Evolutionary conservation across 129 eudicot genomes (phyloP).

Genomic region (Flaveria linearis): DNA sequence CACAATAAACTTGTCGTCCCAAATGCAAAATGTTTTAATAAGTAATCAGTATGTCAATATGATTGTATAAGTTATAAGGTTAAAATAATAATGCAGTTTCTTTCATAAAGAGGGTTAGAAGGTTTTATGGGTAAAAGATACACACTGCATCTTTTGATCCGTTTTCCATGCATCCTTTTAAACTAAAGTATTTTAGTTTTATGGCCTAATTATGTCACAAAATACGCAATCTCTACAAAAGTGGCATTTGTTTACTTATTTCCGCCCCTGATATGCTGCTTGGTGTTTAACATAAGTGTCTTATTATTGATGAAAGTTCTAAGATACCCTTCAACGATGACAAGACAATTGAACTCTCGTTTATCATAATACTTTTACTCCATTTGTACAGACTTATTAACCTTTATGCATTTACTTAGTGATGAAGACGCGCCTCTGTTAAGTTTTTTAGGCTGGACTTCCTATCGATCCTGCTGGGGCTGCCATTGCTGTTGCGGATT

Average conservation of each 20-base stretch:
- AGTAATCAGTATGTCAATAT: not conserved
- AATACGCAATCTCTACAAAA: not conserved
- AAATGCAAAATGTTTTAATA: not conserved
- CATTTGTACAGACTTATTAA: not conserved
- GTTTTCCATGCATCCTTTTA: not conserved
- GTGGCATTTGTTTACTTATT: not conserved
- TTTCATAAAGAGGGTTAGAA: not conserved
- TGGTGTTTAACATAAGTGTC: not conserved
- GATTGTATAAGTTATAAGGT: not conserved
- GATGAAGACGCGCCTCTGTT: slow-evolving; percentile 21
- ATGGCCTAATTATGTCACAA: not conserved
- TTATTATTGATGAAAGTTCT: not conserved
- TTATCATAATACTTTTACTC: not conserved
- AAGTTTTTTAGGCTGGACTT: slow-evolving; percentile 20
- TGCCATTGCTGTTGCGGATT: slow-evolving; percentile 23
- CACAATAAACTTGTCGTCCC: not conserved
- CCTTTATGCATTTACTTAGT: slow-evolving; percentile 13
- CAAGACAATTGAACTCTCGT: not conserved
- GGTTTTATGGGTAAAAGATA: not conserved
- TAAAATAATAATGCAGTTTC: not conserved
- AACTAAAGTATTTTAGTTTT: not conserved
- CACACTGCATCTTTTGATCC: not conserved
- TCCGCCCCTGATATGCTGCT: not conserved
- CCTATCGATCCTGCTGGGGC: slow-evolving; percentile 23
- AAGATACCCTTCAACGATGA: not conserved